Evolutionary conservation across 768 basidiomycete genomes (phyloP).

Genomic region (Suillus variegatus): DNA sequence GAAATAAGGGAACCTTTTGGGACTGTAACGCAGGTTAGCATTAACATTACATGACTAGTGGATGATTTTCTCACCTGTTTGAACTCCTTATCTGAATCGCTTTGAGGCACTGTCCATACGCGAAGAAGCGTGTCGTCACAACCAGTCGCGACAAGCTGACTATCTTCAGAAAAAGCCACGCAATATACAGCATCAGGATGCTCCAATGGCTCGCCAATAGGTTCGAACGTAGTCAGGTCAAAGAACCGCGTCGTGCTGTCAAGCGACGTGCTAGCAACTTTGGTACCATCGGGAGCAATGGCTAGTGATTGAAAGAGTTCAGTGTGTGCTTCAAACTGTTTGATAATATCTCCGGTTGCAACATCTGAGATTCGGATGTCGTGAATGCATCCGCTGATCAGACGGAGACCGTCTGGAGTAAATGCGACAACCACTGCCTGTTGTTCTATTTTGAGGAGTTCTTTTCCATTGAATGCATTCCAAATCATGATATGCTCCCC

Average conservation of each 20-base stretch:
- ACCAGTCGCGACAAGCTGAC: background rate
- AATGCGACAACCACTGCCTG: background rate
- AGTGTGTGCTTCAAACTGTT: background rate
- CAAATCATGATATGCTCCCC: slow-evolving; percentile 1
- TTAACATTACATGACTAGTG: background rate
- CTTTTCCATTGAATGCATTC: background rate
- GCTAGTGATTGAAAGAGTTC: background rate
- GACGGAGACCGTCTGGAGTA: background rate
- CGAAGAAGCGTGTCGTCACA: background rate
- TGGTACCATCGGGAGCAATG: background rate
- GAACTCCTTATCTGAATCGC: background rate
- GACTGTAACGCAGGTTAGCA: background rate
- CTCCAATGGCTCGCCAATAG: background rate
- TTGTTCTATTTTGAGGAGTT: background rate
- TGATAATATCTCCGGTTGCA: background rate
- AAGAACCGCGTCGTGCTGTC: background rate
- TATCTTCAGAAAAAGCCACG: background rate
- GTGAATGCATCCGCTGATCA: background rate
- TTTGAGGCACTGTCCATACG: background rate
- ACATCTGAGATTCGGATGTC: background rate
- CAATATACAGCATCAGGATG: background rate
- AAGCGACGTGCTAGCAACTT: background rate
- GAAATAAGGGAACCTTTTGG: background rate
- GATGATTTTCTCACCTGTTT: background rate
- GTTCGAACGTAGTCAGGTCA: background rate